These are phyloP conservation scores for Verruconis gallopava DNA, from an alignment of 2,329 filamentous ascomycete genomes.

Conservation along the genomic window DNA sequence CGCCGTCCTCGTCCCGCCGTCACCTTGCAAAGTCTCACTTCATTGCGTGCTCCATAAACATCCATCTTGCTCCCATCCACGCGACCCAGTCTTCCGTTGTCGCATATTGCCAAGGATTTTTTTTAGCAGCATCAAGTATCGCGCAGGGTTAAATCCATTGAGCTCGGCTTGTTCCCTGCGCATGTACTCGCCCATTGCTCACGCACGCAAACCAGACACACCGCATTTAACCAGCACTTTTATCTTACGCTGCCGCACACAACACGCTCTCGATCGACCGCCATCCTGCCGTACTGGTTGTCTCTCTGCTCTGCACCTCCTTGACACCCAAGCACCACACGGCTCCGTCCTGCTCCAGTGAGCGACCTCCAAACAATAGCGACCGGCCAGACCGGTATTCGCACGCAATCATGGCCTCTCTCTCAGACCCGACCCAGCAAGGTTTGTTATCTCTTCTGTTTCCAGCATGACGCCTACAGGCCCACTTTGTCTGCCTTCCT, in stretches of 20 bases:
- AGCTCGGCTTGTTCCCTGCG: background rate
- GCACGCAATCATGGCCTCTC: conserved; percentile 24
- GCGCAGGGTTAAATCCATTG: background rate
- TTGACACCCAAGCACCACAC: too few relatives aligned
- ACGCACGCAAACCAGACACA: background rate
- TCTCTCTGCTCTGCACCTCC: background rate
- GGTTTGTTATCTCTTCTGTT: conserved; percentile 22
- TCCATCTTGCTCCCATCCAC: background rate
- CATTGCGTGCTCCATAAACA: too few relatives aligned
- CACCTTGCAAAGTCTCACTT: too few relatives aligned
- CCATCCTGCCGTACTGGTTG: background rate
- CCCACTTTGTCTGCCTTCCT: too few relatives aligned
- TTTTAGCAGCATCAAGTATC: background rate
- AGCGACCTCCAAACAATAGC: background rate
- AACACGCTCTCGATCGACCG: background rate
- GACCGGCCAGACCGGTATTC: conserved; percentile 8
- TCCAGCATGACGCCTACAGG: too few relatives aligned
- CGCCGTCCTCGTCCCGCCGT: too few relatives aligned
- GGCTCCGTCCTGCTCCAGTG: background rate
- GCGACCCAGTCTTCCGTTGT: background rate
- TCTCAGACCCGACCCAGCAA: conserved; percentile 27
- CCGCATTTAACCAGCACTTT: background rate
- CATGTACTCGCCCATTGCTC: background rate
- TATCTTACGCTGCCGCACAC: background rate
- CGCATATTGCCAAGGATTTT: background rate